Percentiles rank a stretch among this genome's conserved stretches.
These are phyloP conservation scores for Cadophora gregata DNA, from an alignment of 2,329 filamentous ascomycete species.

Conservation along the genomic window DNA sequence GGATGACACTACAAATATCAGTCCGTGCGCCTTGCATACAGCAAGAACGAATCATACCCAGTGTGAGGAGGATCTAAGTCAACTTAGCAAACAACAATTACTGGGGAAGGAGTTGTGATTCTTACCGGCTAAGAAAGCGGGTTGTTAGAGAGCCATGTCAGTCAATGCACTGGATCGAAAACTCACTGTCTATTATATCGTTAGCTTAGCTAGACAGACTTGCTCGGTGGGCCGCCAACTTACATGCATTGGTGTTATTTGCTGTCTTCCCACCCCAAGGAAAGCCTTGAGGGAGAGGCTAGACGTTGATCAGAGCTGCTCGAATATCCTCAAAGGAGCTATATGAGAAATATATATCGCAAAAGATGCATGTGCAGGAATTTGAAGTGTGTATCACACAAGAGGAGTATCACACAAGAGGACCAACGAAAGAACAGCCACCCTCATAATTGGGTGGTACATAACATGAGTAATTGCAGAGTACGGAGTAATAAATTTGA, in stretches of 20 bases:
- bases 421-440: too few relatives aligned
- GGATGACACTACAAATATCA: too few relatives aligned
- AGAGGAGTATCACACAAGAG: neutral
- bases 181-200: constrained; percentile 2
- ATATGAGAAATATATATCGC: neutral
- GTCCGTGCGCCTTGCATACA: too few relatives aligned
- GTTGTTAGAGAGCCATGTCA: neutral
- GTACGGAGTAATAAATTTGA: neutral
- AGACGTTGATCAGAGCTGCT: neutral
- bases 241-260: constrained; percentile 10
- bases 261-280: constrained; percentile 10
- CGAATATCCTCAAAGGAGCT: neutral
- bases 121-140: neutral
- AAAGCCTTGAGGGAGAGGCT: constrained; percentile 14
- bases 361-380: neutral
- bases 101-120: neutral
- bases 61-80: constrained; percentile 12
- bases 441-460: too few relatives aligned
- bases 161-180: neutral
- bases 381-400: neutral
- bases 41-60: neutral
- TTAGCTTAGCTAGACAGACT: neutral
- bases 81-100: neutral
- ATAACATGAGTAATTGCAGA: too few relatives aligned
- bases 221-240: neutral